These are phyloP conservation scores for Colletotrichum sp. DNA, from an alignment of 2,329 filamentous ascomycete genomes.

Conservation along the genomic window DNA sequence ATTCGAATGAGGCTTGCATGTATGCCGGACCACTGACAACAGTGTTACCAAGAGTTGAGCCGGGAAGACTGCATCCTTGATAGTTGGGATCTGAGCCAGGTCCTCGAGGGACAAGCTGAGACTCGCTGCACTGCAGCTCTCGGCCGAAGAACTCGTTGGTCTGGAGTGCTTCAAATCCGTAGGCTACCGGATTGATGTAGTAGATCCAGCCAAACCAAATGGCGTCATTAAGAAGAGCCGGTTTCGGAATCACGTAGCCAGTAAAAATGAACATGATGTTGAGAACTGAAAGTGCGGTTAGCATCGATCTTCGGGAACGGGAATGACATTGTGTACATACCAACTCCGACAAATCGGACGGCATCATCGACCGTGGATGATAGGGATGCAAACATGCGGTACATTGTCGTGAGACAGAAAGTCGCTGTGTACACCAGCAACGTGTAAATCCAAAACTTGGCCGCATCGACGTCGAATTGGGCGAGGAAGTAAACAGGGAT, in stretches of 20 bases:
- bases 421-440: constrained; percentile 14
- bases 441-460: constrained; percentile 20
- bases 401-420: constrained; percentile 20
- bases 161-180: constrained; percentile 67
- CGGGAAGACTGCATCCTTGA: constrained; percentile 61
- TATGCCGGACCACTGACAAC: constrained; percentile 62
- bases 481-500: constrained; percentile 17
- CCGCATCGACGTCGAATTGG: constrained; percentile 12
- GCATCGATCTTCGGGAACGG: constrained; percentile 28
- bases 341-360: constrained; percentile 43
- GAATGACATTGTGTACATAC: not conserved
- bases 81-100: constrained; percentile 43
- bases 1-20: constrained; percentile 56
- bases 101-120: constrained; percentile 52
- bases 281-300: constrained; percentile 44
- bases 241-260: constrained; percentile 66
- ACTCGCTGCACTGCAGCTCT: constrained; percentile 50
- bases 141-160: constrained; percentile 60
- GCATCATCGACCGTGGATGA: constrained; percentile 68
- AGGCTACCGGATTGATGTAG: constrained; percentile 69
- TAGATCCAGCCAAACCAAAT: constrained; percentile 76
- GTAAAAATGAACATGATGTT: constrained; percentile 71
- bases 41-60: constrained; percentile 51
- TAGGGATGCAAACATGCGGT: constrained; percentile 52
- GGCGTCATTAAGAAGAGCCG: constrained; percentile 59